A percentile compares a stretch with the other conserved stretches of the same genome.
Conservation (phyloP, 192 early-diverging fungal genomes). For the Entrophospora sp. region DNA sequence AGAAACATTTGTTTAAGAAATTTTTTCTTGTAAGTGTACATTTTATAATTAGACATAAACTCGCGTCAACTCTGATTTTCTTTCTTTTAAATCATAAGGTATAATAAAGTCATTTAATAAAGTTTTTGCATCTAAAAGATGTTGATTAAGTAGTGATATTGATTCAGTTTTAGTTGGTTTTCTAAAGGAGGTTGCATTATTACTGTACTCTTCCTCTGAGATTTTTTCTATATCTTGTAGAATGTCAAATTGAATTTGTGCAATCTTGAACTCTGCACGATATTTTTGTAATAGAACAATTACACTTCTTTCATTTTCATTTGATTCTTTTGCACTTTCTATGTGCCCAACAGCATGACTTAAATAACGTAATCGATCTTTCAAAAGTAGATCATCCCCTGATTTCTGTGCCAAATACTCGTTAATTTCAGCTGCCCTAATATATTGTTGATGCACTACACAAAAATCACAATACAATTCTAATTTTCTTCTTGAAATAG, state of each 20-base stretch:
- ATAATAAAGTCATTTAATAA: not conserved
- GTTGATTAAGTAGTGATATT: not conserved
- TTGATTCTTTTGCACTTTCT: constrained; percentile 7
- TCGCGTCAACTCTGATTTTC: no score
- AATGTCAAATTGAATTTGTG: constrained; percentile 9
- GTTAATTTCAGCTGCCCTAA: constrained; percentile 13
- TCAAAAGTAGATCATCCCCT: not conserved
- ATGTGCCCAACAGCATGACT: not conserved
- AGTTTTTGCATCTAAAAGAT: not conserved
- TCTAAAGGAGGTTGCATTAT: not conserved
- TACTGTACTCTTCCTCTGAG: not conserved
- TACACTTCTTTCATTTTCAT: not conserved
- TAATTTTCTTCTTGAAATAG: not conserved
- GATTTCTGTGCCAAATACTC: constrained; percentile 5
- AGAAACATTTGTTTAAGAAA: no score
- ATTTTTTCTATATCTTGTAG: not conserved
- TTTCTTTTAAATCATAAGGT: not conserved
- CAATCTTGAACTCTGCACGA: not conserved
- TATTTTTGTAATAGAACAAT: not conserved
- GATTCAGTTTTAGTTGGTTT: not conserved
- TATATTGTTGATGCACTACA: not conserved
- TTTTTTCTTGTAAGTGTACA: no score
- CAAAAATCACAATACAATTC: constrained; percentile 20
- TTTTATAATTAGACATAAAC: no score
- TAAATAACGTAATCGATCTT: constrained; percentile 9